Percentiles rank a stretch among this genome's conserved stretches.
Conservation (phyloP, 495 filamentous ascomycete genomes). For the Niebla homalea region DNA sequence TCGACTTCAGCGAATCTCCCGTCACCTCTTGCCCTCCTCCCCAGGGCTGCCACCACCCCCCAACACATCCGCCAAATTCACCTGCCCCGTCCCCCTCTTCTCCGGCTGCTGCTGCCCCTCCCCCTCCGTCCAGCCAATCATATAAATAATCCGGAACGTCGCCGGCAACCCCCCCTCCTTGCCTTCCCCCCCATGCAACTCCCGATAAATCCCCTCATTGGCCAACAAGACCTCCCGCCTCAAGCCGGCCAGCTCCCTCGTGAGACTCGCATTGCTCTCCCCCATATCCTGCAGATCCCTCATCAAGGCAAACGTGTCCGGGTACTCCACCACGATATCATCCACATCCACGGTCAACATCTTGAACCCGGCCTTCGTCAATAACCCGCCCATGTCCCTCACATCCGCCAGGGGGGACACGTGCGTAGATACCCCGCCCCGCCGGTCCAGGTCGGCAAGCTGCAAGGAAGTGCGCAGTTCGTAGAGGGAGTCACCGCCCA, state of each 20-base stretch:
- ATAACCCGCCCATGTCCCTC: conserved; percentile 73
- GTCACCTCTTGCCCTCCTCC: background rate
- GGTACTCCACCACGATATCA: conserved; percentile 91
- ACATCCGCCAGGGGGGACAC: conserved; percentile 87
- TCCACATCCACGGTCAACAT: conserved; percentile 95
- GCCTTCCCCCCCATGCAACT: conserved; percentile 49
- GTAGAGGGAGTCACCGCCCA: conserved; percentile 86
- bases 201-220: conserved; percentile 75
- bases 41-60: conserved; percentile 35
- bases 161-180: conserved; percentile 59
- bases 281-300: conserved; percentile 89
- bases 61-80: conserved; percentile 71
- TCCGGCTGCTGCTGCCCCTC: conserved; percentile 65
- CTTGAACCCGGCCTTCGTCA: conserved; percentile 82
- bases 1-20: too few relatives aligned
- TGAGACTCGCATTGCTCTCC: conserved; percentile 73
- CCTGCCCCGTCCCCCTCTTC: conserved; percentile 64
- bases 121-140: conserved; percentile 97
- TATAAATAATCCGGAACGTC: conserved; percentile 85
- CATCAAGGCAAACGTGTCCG: conserved; percentile 86
- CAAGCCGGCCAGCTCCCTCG: conserved; percentile 63
- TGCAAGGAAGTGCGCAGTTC: conserved; percentile 91
- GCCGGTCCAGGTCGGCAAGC: conserved; percentile 76
- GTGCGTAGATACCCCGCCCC: conserved; percentile 76
- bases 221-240: conserved; percentile 76